These are phyloP conservation scores for Phytophthora litchii DNA, from an alignment of 352 stramenopile species.

Conservation along the genomic window DNA sequence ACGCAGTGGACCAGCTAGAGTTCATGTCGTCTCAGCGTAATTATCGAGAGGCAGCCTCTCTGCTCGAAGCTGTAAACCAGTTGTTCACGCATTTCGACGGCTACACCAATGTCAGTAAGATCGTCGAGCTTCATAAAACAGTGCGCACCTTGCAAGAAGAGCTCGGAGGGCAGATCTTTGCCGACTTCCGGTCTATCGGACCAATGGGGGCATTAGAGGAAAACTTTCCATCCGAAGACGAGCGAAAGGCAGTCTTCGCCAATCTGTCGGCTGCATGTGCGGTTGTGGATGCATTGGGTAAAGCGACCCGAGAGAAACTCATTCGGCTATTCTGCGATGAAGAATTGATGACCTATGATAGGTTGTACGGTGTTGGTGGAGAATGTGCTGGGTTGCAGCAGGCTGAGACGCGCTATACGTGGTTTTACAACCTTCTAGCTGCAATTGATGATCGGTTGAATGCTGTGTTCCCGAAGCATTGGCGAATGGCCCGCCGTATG, in stretches of 20 bases:
- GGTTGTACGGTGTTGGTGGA: constrained; percentile 62
- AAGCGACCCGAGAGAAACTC: constrained; percentile 69
- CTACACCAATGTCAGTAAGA: constrained; percentile 93
- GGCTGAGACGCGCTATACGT: constrained; percentile 76
- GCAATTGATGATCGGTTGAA: constrained; percentile 88
- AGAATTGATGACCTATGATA: constrained; percentile 68
- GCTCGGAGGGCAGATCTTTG: constrained; percentile 88
- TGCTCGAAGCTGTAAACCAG: constrained; percentile 96
- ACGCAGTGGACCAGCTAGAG: constrained; percentile 94
- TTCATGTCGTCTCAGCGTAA: constrained; percentile 84
- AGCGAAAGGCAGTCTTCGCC: constrained; percentile 66
- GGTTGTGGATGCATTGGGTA: constrained; percentile 74
- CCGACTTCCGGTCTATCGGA: constrained; percentile 89
- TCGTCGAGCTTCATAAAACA: constrained; percentile 92
- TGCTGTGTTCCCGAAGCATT: constrained; percentile 95
- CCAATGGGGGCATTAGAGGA: constrained; percentile 75
- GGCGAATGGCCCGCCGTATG: constrained; percentile 94
- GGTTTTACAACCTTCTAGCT: constrained; percentile 80
- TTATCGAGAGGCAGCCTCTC: constrained; percentile 95
- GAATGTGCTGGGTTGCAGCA: constrained; percentile 61
- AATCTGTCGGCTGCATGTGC: constrained; percentile 73
- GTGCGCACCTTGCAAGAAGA: constrained; percentile 91
- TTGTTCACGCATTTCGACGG: constrained; percentile 97
- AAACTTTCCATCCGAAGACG: constrained; percentile 71
- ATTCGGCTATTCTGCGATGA: constrained; percentile 76